Base-by-base conservation (phyloP, 2,329 filamentous ascomycete species). In the Macrophomina phaseolina region DNA sequence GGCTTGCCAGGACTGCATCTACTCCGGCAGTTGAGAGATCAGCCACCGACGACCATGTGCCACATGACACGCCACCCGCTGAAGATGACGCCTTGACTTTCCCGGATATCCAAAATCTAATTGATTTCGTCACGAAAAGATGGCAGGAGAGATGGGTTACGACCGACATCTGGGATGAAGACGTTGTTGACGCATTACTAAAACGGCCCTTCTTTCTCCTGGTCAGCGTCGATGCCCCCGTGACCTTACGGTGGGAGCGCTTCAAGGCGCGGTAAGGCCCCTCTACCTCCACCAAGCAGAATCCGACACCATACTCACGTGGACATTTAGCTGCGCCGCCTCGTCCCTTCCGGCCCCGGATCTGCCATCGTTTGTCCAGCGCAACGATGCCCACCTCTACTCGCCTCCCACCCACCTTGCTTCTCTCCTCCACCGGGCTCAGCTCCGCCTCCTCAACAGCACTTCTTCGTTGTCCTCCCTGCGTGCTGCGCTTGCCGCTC, bases 131-230 rank as follows among this genome's bases (percentile, higher is more conserved):
- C 67, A 98, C 94, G 3, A 87, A 88, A 76, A 83, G 88, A 77
- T 99, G 95, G 95, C 88, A 86, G 70, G 86, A 90, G 67, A 88
- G 89, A 65, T 99, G 91, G 86, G 92, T 98, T 16, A 95, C 90
- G 2, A 95, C 91, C 3, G 90, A 95, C 75, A 89, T 97, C 69
- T 87, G 89, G 81, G 88, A 89, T 71, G 90, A 93, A 71, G 77
- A 79, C 2, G 86, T 90, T 7, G 86, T 97, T 4, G 92, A 97
- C 72, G 85, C 89, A 30, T 88, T 97, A 61, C 82, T 89, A 68
- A 86, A 90, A 23, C 87, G 95, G 7, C 95, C 95, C 0, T 97
- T 97, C 82, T 98, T 98, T 83, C 86, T 99, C 60, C 87, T 98
- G 40, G 84, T 99, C 74, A 94, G 92, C 77, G 89, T 98, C 56